Base-by-base conservation (phyloP, 176 grass and related monocot species). In the Panicum miliaceum region DNA sequence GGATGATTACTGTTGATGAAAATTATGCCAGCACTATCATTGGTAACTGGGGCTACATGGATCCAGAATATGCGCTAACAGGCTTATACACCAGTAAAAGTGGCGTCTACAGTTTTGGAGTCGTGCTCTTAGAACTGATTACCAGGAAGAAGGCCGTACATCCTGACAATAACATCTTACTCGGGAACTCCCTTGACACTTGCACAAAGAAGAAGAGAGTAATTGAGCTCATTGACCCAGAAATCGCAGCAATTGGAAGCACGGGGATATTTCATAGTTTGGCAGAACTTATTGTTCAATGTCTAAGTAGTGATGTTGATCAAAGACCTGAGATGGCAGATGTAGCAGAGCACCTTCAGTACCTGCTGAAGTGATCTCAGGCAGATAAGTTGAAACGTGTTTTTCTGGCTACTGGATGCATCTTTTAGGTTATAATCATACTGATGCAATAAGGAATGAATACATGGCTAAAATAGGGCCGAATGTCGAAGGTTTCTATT, bases 311-410 rank as follows among this genome's bases (percentile, higher is more conserved):
- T 27, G 75, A 83, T 50, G 71, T 64, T 48, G 78, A 77, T 32
- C 71, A 69, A 36, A 83, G 86, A 22, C 78, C 86, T 4, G 64
- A 72, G 67, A 88, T 88, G 78, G 25, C 6, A 35, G 27, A 69
- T 22, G 16, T 88, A 20, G 68, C 43, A 16, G 63, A 89, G 2
- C 42, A 41, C 22, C 77, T 79, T 36, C 54, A 50, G 4, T 32
- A 3, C 23, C 8, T 78, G 15, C 5, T 62, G 75, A 78, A 78
- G 75, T 41, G 57, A 78, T 27, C 38, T 29, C 70, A 73, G 25
- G 71, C 1, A 42, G 3, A 27, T 7, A 6, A 78, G 29, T 2
- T 26, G 9, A 26, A 26, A 16, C 6, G 7, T 26, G 3, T n/a
- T 26, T 27, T 18, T 56, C 4, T 22, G 56, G 38, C 45, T 0